phyloP scores from a whole-genome alignment of 2,329 filamentous ascomycete species.

The Aureobasidium sp. region DNA sequence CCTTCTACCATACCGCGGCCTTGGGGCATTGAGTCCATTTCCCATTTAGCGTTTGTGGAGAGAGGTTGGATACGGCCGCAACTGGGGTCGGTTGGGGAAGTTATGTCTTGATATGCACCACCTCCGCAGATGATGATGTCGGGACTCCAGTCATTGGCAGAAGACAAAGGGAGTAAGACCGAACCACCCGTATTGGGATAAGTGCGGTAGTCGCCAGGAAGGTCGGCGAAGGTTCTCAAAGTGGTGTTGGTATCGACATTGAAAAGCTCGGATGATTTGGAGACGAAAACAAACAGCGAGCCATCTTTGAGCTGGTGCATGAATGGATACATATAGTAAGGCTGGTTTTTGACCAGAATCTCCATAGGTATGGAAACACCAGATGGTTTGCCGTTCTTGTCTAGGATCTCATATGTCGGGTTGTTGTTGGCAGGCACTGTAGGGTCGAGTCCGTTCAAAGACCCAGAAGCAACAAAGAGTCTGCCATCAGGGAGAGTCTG shows the following conservation, averaged over 20 bases:
- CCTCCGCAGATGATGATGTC: conserved; percentile 59
- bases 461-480: conserved; percentile 52
- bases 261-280: conserved; percentile 60
- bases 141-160: conserved; percentile 54
- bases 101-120: conserved; percentile 37
- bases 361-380: conserved; percentile 47
- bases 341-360: conserved; percentile 55
- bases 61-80: conserved; percentile 57
- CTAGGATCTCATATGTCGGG: conserved; percentile 16
- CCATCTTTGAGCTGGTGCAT: conserved; percentile 51
- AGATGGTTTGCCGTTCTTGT: conserved; percentile 16
- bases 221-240: conserved; percentile 49
- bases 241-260: conserved; percentile 52
- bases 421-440: conserved; percentile 52
- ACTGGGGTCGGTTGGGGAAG: conserved; percentile 48
- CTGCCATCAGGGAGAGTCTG: conserved; percentile 50
- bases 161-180: conserved; percentile 52
- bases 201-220: conserved; percentile 56
- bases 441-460: conserved; percentile 44
- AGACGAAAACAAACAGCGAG: conserved; percentile 39
- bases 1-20: conserved; percentile 47
- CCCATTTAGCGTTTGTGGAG: conserved; percentile 47
- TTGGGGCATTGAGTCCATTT: conserved; percentile 42
- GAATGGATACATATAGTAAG: conserved; percentile 61
- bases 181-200: conserved; percentile 58